phyloP scores from a whole-genome alignment of 2,329 filamentous ascomycete genomes.

The Phyllosticta paracitricarpa region DNA sequence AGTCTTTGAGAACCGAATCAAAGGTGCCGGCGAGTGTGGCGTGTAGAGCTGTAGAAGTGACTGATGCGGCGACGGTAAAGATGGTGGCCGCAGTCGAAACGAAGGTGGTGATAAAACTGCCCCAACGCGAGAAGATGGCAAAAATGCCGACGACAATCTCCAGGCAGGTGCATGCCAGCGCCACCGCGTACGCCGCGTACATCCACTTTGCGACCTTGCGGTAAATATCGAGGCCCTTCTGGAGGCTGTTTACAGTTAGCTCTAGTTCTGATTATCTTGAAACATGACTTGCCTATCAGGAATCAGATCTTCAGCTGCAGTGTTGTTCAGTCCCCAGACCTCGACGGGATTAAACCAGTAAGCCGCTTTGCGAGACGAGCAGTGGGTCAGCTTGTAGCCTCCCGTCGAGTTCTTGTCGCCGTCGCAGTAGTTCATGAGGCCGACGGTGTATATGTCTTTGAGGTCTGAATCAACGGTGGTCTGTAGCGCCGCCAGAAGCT shows the following conservation, averaged over 20 bases:
- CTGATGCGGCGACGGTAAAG: conserved; percentile 55
- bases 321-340: conserved; percentile 50
- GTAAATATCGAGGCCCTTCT: conserved; percentile 62
- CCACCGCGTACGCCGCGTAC: conserved; percentile 68
- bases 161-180: conserved; percentile 56
- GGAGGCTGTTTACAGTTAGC: conserved; percentile 36
- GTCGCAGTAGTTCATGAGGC: conserved; percentile 80
- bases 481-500: conserved; percentile 32
- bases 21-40: conserved; percentile 59
- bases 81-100: conserved; percentile 44
- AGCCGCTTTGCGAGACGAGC: conserved; percentile 60
- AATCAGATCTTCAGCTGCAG: conserved; percentile 43
- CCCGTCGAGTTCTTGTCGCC: conserved; percentile 43
- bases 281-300: conserved; percentile 35
- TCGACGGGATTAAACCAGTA: conserved; percentile 69
- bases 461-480: conserved; percentile 38
- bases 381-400: conserved; percentile 43
- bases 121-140: conserved; percentile 70
- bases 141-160: conserved; percentile 73
- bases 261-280: too few species aligned
- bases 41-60: conserved; percentile 66
- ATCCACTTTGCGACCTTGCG: conserved; percentile 69
- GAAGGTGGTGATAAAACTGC: conserved; percentile 74
- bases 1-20: conserved; percentile 56
- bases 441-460: conserved; percentile 68